phyloP scores from a whole-genome alignment of 169 alveolate species.

The Plasmodium yoelii region DNA sequence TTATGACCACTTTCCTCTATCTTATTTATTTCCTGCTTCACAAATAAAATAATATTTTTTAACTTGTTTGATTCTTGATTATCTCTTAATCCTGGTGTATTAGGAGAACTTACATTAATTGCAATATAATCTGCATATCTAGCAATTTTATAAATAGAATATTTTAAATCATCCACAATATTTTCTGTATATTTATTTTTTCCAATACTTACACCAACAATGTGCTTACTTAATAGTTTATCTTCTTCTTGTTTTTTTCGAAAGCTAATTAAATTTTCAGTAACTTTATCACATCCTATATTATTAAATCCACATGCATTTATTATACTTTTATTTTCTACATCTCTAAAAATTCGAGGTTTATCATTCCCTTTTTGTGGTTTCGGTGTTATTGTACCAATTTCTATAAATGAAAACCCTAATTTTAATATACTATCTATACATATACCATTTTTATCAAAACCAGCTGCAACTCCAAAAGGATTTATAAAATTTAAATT shows the following conservation, averaged over 20 bases:
- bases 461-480: conserved; percentile 92
- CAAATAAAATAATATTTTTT: conserved; percentile 77
- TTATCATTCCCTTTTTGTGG: conserved; percentile 89
- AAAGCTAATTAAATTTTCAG: conserved; percentile 78
- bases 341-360: conserved; percentile 88
- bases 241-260: conserved; percentile 82
- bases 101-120: conserved; percentile 90
- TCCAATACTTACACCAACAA: conserved; percentile 90
- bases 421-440: conserved; percentile 81
- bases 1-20: conserved; percentile 8
- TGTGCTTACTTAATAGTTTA: conserved; percentile 81
- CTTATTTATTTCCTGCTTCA: conserved; percentile 74
- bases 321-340: conserved; percentile 82
- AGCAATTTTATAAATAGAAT: conserved; percentile 81
- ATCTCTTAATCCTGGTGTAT: conserved; percentile 89
- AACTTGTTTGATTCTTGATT: conserved; percentile 81
- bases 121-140: conserved; percentile 88
- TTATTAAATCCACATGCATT: conserved; percentile 90
- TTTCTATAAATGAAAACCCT: conserved; percentile 91
- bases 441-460: conserved; percentile 89
- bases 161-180: conserved; percentile 81
- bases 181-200: conserved; percentile 83
- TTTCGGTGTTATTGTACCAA: conserved; percentile 89
- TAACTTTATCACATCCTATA: conserved; percentile 85
- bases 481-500: conserved; percentile 66